Evolutionary conservation across 1,284 basidiomycete genomes (phyloP).

Genomic region (Ustilago shanxiensis): DNA sequence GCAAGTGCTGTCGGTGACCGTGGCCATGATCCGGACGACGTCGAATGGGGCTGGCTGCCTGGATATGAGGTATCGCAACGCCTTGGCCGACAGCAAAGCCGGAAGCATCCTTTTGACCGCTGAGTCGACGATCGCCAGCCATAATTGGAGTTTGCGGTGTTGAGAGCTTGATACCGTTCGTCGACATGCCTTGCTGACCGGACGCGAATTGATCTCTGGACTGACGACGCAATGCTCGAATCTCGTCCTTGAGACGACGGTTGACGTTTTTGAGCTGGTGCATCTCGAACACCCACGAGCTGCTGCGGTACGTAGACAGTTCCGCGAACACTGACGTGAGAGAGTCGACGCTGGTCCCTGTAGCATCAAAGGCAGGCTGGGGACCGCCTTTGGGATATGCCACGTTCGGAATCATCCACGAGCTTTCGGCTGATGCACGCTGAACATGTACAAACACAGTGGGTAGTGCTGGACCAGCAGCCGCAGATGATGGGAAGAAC

Average conservation of each 20-base stretch:
- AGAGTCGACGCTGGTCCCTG: conserved; percentile 47
- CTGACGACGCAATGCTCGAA: conserved; percentile 54
- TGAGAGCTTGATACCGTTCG: conserved; percentile 25
- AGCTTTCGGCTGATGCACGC: conserved; percentile 40
- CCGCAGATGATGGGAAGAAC: conserved; percentile 59
- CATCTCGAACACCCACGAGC: conserved; percentile 65
- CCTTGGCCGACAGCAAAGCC: conserved; percentile 13
- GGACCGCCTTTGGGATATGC: conserved; percentile 51
- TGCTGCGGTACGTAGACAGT: conserved; percentile 57
- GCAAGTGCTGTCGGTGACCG: conserved; percentile 53
- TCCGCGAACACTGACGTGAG: conserved; percentile 62
- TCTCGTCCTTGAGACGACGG: conserved; percentile 60
- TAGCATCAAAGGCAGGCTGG: conserved; percentile 46
- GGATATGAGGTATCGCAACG: conserved; percentile 24
- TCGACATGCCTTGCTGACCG: conserved; percentile 9
- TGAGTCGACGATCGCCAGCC: conserved; percentile 21
- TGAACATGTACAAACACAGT: conserved; percentile 61
- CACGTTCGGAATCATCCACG: conserved; percentile 55
- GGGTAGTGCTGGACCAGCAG: conserved; percentile 44
- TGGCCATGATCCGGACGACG: conserved; percentile 53
- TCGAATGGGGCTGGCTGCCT: conserved; percentile 45
- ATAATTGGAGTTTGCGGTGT: conserved; percentile 33
- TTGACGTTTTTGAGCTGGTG: conserved; percentile 67
- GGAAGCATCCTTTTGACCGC: conserved; percentile 18
- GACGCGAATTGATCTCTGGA: conserved; percentile 34